These are phyloP conservation scores for Petunia hybrid DNA, from an alignment of 305 asterid species.

Conservation along the genomic window DNA sequence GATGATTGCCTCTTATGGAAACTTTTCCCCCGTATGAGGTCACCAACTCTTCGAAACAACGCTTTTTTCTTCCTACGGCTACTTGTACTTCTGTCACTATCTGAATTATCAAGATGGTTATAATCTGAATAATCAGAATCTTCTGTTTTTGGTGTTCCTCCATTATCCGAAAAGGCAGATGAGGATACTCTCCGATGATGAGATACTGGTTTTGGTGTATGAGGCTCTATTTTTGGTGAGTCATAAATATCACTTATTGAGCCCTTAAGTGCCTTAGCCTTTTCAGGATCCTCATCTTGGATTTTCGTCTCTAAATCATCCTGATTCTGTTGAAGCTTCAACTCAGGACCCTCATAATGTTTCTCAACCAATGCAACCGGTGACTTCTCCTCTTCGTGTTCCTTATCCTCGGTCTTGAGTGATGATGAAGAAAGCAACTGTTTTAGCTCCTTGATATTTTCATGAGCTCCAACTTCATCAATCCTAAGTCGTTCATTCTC, in stretches of 20 bases:
- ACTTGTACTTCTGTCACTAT: slow-evolving; percentile 28
- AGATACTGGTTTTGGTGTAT: slow-evolving; percentile 1
- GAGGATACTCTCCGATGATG: slow-evolving; percentile 40
- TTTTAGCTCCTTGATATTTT: slow-evolving; percentile 66
- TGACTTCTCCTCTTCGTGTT: slow-evolving; percentile 20
- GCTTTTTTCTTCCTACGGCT: slow-evolving; percentile 30
- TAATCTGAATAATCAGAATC: neutral
- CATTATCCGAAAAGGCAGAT: slow-evolving; percentile 39
- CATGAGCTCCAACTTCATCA: slow-evolving; percentile 70
- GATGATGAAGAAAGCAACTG: slow-evolving; percentile 59
- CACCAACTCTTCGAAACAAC: slow-evolving; percentile 44
- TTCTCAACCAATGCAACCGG: neutral
- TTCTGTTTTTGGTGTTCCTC: slow-evolving; percentile 30
- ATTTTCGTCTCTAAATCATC: slow-evolving; percentile 20
- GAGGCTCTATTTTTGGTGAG: slow-evolving; percentile 48
- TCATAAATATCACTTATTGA: slow-evolving; percentile 68
- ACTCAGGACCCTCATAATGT: slow-evolving; percentile 37
- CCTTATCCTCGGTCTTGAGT: slow-evolving; percentile 47
- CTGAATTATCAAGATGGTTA: slow-evolving; percentile 39
- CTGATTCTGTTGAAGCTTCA: slow-evolving; percentile 56
- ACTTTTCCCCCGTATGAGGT: slow-evolving; percentile 41
- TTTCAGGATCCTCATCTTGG: slow-evolving; percentile 60
- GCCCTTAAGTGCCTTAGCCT: slow-evolving; percentile 70
- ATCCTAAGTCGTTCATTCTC: slow-evolving; percentile 78
- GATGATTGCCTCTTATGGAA: slow-evolving; percentile 38